A percentile compares a stretch with the other conserved stretches of the same genome.
phyloP scores from a whole-genome alignment of 768 basidiomycete species.

The Suillus tomentosus region DNA sequence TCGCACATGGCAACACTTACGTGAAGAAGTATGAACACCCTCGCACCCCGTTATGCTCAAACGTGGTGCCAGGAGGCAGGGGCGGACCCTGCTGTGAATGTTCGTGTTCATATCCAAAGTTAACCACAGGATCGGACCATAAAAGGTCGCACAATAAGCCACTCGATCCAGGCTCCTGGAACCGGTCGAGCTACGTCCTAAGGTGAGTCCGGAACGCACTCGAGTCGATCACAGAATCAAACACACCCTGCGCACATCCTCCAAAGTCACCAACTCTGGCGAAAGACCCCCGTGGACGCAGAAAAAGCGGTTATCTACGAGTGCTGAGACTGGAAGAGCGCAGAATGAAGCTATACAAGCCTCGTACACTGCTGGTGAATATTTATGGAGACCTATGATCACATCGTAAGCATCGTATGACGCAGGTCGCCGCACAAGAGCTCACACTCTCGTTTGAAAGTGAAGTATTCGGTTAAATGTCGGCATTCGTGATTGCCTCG shows the following conservation, averaged over 20 bases:
- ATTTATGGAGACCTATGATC: constrained; percentile 81
- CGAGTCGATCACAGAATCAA: constrained; percentile 4
- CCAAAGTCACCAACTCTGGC: constrained; percentile 78
- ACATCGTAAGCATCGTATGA: constrained; percentile 6
- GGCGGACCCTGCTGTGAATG: constrained; percentile 49
- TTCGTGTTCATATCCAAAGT: constrained; percentile 83
- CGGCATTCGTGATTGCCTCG: constrained; percentile 98
- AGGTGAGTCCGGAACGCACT: constrained; percentile 13
- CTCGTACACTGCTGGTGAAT: constrained; percentile 81
- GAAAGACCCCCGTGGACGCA: constrained; percentile 97
- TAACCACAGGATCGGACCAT: constrained; percentile 92
- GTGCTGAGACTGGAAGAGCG: constrained; percentile 84
- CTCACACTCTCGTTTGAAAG: constrained; percentile 94
- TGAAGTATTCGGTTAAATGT: constrained; percentile 96
- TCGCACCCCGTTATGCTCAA: constrained; percentile 79
- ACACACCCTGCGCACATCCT: constrained; percentile 68
- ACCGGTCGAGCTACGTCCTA: constrained; percentile 76
- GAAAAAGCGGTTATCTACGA: constrained; percentile 95
- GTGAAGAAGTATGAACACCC: constrained; percentile 95
- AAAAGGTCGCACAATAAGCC: constrained; percentile 93
- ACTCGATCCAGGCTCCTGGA: constrained; percentile 89
- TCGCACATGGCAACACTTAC: constrained; percentile 45
- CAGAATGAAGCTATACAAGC: constrained; percentile 91
- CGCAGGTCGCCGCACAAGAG: constrained; percentile 27
- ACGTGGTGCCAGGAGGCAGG: constrained; percentile 59